Percentiles rank a stretch among this genome's conserved stretches.
Conservation (phyloP, 2,329 filamentous ascomycete species). For the Chrysoporthe cubensis region DNA sequence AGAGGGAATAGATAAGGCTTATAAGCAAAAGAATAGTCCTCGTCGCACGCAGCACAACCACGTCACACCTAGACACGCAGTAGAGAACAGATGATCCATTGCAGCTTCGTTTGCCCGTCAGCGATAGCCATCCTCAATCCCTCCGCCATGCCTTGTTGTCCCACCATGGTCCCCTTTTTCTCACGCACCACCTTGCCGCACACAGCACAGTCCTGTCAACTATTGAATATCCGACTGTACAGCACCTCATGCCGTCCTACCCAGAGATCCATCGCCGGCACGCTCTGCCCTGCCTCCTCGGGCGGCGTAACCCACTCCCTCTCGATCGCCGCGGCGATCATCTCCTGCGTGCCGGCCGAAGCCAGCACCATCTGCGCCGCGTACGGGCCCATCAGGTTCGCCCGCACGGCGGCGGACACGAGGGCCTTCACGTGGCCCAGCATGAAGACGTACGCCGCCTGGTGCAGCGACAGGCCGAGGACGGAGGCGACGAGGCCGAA, state of each 20-base stretch:
- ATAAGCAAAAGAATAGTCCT: background rate
- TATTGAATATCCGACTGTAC: constrained; percentile 88
- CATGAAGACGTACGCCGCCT: constrained; percentile 76
- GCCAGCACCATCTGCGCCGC: constrained; percentile 77
- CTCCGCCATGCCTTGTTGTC: background rate
- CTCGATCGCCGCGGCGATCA: constrained; percentile 62
- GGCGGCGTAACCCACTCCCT: constrained; percentile 62
- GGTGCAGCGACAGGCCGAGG: constrained; percentile 62
- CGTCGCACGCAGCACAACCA: background rate
- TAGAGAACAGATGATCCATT: background rate
- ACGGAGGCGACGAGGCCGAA: constrained; percentile 68
- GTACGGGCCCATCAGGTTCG: constrained; percentile 79
- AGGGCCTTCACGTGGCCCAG: constrained; percentile 77
- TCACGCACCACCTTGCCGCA: background rate
- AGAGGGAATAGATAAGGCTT: background rate
- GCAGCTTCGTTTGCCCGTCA: background rate
- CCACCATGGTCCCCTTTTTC: background rate
- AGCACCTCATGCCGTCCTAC: constrained; percentile 80
- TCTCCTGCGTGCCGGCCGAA: constrained; percentile 57
- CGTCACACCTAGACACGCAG: background rate
- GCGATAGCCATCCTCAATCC: background rate
- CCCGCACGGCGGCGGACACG: constrained; percentile 75
- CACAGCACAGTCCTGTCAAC: constrained; percentile 47
- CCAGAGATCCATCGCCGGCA: constrained; percentile 82
- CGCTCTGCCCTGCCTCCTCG: constrained; percentile 73